Evolutionary conservation across 169 alveolate species (phyloP).

Genomic region (Pseudocohnilembus persalinus): DNA sequence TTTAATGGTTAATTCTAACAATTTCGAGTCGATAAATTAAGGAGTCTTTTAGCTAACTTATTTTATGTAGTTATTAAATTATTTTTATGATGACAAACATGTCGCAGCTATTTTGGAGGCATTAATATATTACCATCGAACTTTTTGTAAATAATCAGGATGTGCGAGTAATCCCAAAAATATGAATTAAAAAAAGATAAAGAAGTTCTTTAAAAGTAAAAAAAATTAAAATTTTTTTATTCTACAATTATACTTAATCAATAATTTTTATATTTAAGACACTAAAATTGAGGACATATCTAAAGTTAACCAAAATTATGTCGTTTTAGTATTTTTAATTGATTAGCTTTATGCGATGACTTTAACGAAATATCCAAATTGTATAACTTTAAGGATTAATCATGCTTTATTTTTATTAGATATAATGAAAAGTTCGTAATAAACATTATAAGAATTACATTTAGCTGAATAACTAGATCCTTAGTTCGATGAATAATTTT

Average conservation of each 20-base stretch:
- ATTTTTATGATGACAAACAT: conserved; percentile 39
- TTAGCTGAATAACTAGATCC: conserved; percentile 41
- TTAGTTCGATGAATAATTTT: conserved; percentile 38
- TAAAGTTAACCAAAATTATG: conserved; percentile 40
- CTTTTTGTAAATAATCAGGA: conserved; percentile 43
- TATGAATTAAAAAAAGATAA: conserved; percentile 42
- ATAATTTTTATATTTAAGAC: background rate
- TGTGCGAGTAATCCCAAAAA: conserved; percentile 43
- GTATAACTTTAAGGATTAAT: conserved; percentile 31
- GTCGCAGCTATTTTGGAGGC: conserved; percentile 47
- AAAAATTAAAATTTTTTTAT: background rate
- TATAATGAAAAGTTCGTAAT: conserved; percentile 36
- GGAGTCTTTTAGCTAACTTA: conserved; percentile 27
- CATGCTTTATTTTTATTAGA: conserved; percentile 44
- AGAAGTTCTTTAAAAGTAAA: conserved; percentile 32
- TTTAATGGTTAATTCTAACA: conserved; percentile 47
- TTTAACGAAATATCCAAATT: conserved; percentile 36
- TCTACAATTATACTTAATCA: background rate
- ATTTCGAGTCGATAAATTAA: conserved; percentile 44
- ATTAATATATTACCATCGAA: conserved; percentile 44
- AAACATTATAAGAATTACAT: conserved; percentile 37
- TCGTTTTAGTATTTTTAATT: conserved; percentile 39
- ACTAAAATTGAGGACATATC: conserved; percentile 20
- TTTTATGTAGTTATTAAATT: conserved; percentile 34
- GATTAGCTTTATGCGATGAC: conserved; percentile 34